Conservation (phyloP, 257 asterid species). For the Solanum ahanhuiri region DNA sequence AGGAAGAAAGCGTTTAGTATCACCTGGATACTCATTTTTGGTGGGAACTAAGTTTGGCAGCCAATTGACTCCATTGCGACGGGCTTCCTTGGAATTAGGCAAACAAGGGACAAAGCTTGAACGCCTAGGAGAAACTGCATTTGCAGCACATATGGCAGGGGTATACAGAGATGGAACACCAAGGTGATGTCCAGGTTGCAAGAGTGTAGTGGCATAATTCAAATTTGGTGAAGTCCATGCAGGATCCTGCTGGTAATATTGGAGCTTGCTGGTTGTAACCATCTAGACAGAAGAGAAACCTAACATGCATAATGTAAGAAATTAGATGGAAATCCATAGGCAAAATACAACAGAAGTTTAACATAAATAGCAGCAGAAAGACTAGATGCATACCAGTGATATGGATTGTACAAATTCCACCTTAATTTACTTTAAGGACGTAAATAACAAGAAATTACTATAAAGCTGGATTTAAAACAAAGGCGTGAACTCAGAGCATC, state of each 20-base stretch:
- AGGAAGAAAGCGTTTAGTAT: conserved; percentile 11
- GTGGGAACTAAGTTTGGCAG: conserved; percentile 13
- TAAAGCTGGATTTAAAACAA: conserved; percentile 33
- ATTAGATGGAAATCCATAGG: conserved; percentile 3
- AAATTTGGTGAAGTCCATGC: conserved; percentile 31
- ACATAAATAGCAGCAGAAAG: not conserved
- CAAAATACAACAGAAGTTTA: conserved; percentile 11
- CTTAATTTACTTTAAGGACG: conserved; percentile 22
- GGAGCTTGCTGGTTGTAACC: conserved; percentile 40
- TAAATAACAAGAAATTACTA: conserved; percentile 15
- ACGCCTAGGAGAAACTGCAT: conserved; percentile 21
- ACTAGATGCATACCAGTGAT: conserved; percentile 34
- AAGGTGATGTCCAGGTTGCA: conserved; percentile 26
- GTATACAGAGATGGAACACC: conserved; percentile 20
- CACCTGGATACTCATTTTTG: conserved; percentile 8
- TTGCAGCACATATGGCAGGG: conserved; percentile 17
- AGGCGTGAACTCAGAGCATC: conserved; percentile 9
- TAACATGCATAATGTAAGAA: conserved; percentile 9
- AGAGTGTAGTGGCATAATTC: conserved; percentile 22
- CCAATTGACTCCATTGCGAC: conserved; percentile 19
- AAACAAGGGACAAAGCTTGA: conserved; percentile 12
- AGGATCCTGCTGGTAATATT: conserved; percentile 30
- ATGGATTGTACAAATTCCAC: conserved; percentile 19
- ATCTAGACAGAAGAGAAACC: conserved; percentile 38
- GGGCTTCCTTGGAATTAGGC: conserved; percentile 15